Base-by-base conservation (phyloP, 1,139 yeast genomes). In the Neolecta irregularis region DNA sequence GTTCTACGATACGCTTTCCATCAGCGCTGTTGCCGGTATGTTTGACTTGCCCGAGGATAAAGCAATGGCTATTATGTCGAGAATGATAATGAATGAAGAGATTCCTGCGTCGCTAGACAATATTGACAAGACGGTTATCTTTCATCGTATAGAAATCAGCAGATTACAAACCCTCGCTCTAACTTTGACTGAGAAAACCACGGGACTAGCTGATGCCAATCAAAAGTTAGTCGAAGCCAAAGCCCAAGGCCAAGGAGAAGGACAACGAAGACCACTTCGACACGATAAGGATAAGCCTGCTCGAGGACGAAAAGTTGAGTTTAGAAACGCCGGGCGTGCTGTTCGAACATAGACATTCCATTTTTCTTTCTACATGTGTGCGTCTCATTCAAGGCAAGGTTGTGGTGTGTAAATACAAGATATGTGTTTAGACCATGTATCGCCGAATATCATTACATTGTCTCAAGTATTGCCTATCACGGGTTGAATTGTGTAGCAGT, bases 111-210 rank as follows among this genome's bases (percentile, higher is more conserved):
- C 64, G 49, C 65, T 71, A 55, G 79, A 65, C 53, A 73, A 66
- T 52, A 67, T 60, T 46, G 67, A 67, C 48, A 64, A 65, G 53
- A 66, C 65, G 46, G 62, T 72, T 54, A 72, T 65, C 50, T 71
- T 67, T 60, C 72, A 69, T 49, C 91, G 79, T 46, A 79, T 74
- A 39, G 93, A 79, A 54, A 69, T 83, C 51, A 67, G 91, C 42
- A 76, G 74, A 55, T 67, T 88, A 57, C 95, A 88, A 65, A 85
- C 77, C 54, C 70, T 85, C 53, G 93, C 95, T 16, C 67, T 81
- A 47, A 71, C 76, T 37, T 67, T 91, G 62, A 78, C 85, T 48
- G 96, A 88, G 49, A 83, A 80, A 66, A 80, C 79, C 35, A 71
- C 70, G 42, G 72, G 75, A 52, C 67, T 81, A 46, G 69, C 78